Conservation (phyloP, 2,329 filamentous ascomycete genomes). For the Xylaria sp. region DNA sequence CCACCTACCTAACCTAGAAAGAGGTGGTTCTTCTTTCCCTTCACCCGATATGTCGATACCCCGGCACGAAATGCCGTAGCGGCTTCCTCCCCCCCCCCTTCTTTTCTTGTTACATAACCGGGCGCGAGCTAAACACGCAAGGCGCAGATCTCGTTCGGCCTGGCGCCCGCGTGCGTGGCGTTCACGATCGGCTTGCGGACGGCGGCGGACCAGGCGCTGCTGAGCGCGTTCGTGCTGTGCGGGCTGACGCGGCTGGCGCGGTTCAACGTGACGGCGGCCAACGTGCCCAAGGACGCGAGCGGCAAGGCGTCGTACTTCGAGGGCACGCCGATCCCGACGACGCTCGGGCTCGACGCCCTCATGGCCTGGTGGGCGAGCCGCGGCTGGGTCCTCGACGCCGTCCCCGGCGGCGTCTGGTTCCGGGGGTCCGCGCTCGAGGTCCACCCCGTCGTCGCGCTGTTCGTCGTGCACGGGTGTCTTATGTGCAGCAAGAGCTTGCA, state of each 20-base stretch:
- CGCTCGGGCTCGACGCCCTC: constrained; percentile 74
- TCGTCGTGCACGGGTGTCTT: constrained; percentile 84
- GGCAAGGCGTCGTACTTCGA: constrained; percentile 97
- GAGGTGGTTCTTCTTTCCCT: too few species aligned
- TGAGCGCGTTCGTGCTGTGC: constrained; percentile 91
- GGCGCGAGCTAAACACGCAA: background rate
- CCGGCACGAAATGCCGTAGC: too few species aligned
- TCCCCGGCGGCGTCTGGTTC: constrained; percentile 76
- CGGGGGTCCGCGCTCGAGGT: constrained; percentile 74
- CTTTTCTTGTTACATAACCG: background rate
- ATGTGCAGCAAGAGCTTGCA: constrained; percentile 97
- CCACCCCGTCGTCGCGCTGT: constrained; percentile 80
- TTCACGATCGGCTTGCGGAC: constrained; percentile 90
- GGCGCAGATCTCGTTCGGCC: constrained; percentile 86
- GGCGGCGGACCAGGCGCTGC: constrained; percentile 73
- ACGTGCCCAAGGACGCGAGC: constrained; percentile 85
- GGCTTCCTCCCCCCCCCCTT: background rate
- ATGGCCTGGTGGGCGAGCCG: constrained; percentile 90
- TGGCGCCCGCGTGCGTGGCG: constrained; percentile 83
- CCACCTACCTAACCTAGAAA: background rate
- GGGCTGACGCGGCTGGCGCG: constrained; percentile 90
- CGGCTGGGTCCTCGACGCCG: constrained; percentile 74
- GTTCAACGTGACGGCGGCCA: constrained; percentile 93
- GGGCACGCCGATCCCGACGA: constrained; percentile 93
- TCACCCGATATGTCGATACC: too few species aligned